A percentile compares a stretch with the other conserved stretches of the same genome.
phyloP scores from a whole-genome alignment of 1,139 yeast species.

The Casaregolazyma lundiana region DNA sequence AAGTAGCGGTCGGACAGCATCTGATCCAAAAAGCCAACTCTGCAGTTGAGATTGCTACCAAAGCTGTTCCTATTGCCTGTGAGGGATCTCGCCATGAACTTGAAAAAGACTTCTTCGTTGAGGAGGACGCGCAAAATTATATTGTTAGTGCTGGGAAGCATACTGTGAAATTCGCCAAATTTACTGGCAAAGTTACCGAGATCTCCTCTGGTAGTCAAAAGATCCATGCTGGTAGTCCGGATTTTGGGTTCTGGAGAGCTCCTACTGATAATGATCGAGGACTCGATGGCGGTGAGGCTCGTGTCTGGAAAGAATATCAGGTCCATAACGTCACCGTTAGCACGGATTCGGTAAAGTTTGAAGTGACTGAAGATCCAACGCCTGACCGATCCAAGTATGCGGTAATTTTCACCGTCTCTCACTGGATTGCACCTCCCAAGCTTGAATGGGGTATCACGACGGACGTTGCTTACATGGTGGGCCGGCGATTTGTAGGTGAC shows the following conservation, averaged over 20 bases:
- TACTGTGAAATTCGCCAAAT: background rate
- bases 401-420: conserved; percentile 14
- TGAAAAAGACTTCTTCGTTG: too few species aligned
- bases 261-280: conserved; percentile 29
- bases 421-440: conserved; percentile 23
- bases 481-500: conserved; percentile 2
- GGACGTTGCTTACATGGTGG: conserved; percentile 10
- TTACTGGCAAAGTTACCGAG: conserved; percentile 15
- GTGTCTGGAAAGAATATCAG: conserved; percentile 11
- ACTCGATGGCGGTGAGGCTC: conserved; percentile 14
- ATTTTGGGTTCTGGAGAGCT: conserved; percentile 32
- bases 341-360: conserved; percentile 14
- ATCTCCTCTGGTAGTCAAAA: conserved; percentile 17
- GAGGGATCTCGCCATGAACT: too few species aligned
- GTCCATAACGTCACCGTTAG: conserved; percentile 10
- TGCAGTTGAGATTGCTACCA: background rate
- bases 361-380: conserved; percentile 13
- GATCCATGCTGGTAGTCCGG: conserved; percentile 15
- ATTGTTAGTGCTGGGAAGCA: too few species aligned
- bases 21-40: background rate
- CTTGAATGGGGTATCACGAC: conserved; percentile 23
- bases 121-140: background rate
- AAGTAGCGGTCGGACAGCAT: conserved; percentile 32
- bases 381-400: too few species aligned
- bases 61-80: background rate